These are phyloP conservation scores for Neopestalotiopsis clavispora DNA, from an alignment of 2,329 filamentous ascomycete species.

Conservation along the genomic window DNA sequence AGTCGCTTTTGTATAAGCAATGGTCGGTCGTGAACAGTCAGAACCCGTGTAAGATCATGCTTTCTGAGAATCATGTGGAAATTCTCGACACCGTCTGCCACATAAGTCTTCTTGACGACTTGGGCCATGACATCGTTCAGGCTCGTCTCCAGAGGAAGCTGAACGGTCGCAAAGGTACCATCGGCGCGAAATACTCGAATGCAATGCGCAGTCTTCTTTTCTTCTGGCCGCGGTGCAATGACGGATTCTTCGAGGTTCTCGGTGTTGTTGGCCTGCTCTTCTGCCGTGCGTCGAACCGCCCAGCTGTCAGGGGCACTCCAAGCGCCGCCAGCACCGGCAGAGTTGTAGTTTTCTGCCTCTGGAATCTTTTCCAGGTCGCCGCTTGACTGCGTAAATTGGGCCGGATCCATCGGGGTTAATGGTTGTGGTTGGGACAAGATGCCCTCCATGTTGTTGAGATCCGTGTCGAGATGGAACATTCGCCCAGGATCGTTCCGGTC, in stretches of 20 bases:
- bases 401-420: slow-evolving; percentile 71
- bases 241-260: slow-evolving; percentile 72
- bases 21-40: slow-evolving; percentile 79
- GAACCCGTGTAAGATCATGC: slow-evolving; percentile 84
- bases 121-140: slow-evolving; percentile 88
- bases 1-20: slow-evolving; percentile 90
- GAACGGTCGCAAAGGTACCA: slow-evolving; percentile 91
- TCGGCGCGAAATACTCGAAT: slow-evolving; percentile 95
- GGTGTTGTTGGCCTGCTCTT: slow-evolving; percentile 63
- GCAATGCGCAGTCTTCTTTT: slow-evolving; percentile 80
- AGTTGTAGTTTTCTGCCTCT: slow-evolving; percentile 37
- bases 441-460: slow-evolving; percentile 89
- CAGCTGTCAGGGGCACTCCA: slow-evolving; percentile 98
- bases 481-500: slow-evolving; percentile 64
- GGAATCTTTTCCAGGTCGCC: slow-evolving; percentile 28
- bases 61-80: slow-evolving; percentile 96
- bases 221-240: slow-evolving; percentile 71
- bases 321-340: slow-evolving; percentile 48
- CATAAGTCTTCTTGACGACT: slow-evolving; percentile 91
- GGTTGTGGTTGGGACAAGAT: slow-evolving; percentile 77
- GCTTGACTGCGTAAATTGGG: slow-evolving; percentile 41
- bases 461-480: slow-evolving; percentile 82
- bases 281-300: slow-evolving; percentile 79
- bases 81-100: slow-evolving; percentile 88
- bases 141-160: slow-evolving; percentile 80